A percentile compares a stretch with the other conserved stretches of the same genome.
phyloP scores from a whole-genome alignment of 2,329 filamentous ascomycete genomes.

The Pyrenochaeta sp. region DNA sequence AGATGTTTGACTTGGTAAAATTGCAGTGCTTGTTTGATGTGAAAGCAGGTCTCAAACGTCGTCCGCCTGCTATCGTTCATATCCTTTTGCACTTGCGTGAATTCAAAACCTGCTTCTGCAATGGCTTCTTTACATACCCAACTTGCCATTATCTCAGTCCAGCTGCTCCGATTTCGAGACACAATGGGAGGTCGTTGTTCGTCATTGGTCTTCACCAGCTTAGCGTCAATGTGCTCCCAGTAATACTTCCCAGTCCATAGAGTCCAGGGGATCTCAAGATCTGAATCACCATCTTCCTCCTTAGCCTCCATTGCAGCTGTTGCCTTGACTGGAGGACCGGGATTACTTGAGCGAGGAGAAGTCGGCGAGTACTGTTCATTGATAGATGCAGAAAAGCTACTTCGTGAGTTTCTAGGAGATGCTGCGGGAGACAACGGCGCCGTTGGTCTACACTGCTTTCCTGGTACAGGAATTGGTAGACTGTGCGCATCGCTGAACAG shows the following conservation, averaged over 20 bases:
- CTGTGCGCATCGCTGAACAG: constrained; percentile 37
- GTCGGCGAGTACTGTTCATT: constrained; percentile 18
- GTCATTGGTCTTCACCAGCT: constrained; percentile 39
- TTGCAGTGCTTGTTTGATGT: constrained; percentile 43
- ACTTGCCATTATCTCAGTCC: constrained; percentile 48
- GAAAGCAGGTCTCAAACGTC: constrained; percentile 46
- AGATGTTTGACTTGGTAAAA: constrained; percentile 47
- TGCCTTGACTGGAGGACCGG: constrained; percentile 38
- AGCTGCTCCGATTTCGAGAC: constrained; percentile 39
- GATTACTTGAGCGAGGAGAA: constrained; percentile 37
- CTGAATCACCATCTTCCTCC: constrained; percentile 39
- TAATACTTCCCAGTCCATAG: constrained; percentile 42
- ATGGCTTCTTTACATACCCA: constrained; percentile 52
- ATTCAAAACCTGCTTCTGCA: constrained; percentile 40
- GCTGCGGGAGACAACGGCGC: constrained; percentile 38
- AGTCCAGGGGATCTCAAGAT: constrained; percentile 49
- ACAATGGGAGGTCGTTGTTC: constrained; percentile 35
- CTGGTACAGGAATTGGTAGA: constrained; percentile 24
- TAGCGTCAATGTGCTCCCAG: constrained; percentile 48
- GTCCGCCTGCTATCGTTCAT: constrained; percentile 39
- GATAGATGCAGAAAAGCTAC: constrained; percentile 17
- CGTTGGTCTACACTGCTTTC: constrained; percentile 24
- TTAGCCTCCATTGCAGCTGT: constrained; percentile 43
- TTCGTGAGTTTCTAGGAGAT: constrained; percentile 33
- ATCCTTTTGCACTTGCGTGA: constrained; percentile 46